phyloP scores from a whole-genome alignment of 225 moss, liverwort and hornwort species.

The Bryoerythrophyllum caledonicum region DNA sequence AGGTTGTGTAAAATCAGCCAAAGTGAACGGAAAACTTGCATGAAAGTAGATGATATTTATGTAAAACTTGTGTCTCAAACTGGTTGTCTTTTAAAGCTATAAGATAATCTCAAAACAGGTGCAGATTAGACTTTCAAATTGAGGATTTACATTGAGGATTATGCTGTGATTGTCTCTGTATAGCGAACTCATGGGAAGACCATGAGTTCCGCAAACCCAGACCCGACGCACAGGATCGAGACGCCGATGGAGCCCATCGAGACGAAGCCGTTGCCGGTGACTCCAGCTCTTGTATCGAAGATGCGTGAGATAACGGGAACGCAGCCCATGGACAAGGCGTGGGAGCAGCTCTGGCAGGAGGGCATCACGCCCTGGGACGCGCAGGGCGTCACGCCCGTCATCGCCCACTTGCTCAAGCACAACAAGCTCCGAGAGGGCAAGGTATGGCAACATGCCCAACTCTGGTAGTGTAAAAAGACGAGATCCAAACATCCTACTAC shows the following conservation, averaged over 20 bases:
- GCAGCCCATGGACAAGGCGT: conserved; percentile 37
- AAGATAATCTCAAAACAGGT: not conserved
- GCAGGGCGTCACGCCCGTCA: conserved; percentile 50
- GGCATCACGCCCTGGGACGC: conserved; percentile 61
- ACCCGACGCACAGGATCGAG: conserved; percentile 21
- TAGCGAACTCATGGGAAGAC: conserved; percentile 3
- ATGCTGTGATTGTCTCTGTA: not conserved
- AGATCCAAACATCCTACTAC: too few relatives aligned
- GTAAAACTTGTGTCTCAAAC: too few relatives aligned
- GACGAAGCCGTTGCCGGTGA: not conserved
- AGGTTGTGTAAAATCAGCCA: too few relatives aligned
- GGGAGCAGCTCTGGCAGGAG: conserved; percentile 71
- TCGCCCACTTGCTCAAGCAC: conserved; percentile 48
- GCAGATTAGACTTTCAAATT: not conserved
- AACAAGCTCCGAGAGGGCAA: conserved; percentile 54
- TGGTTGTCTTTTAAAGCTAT: too few relatives aligned
- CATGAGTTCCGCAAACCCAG: conserved; percentile 33
- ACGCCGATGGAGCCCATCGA: conserved; percentile 23
- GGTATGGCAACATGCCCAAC: conserved; percentile 13
- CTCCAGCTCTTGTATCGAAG: not conserved
- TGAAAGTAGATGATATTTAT: too few relatives aligned
- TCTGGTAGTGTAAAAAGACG: too few relatives aligned
- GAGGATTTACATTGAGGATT: not conserved
- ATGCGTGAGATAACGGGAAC: conserved; percentile 20
- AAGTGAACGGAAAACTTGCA: too few relatives aligned